These are phyloP conservation scores for Diplogelasinospora grovesii DNA, from an alignment of 495 filamentous ascomycete genomes.

Conservation along the genomic window DNA sequence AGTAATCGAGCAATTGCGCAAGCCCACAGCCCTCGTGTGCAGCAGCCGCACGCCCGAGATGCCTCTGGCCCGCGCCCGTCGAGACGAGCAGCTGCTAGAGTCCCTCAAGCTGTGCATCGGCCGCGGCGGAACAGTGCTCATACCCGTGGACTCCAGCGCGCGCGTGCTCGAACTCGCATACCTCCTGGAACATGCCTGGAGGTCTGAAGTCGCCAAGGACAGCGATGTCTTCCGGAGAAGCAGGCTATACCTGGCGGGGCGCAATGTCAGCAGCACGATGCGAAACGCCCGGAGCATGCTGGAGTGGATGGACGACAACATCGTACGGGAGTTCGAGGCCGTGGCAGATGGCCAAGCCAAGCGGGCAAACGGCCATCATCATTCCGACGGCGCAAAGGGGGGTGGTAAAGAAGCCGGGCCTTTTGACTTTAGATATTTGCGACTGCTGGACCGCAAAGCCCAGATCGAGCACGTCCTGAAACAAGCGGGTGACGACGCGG, in stretches of 20 bases:
- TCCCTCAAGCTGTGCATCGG: constrained; percentile 70
- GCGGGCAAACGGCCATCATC: constrained; percentile 41
- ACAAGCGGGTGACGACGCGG: constrained; percentile 27
- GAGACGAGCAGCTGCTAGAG: constrained; percentile 78
- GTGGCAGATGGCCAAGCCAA: constrained; percentile 49
- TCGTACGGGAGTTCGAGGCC: constrained; percentile 85
- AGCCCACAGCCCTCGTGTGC: constrained; percentile 89
- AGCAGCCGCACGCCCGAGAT: constrained; percentile 73
- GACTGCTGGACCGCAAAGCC: constrained; percentile 67
- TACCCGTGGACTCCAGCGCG: constrained; percentile 91
- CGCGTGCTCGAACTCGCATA: constrained; percentile 91
- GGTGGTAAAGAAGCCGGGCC: constrained; percentile 53
- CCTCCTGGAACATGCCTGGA: constrained; percentile 86
- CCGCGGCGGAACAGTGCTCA: constrained; percentile 86
- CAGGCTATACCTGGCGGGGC: constrained; percentile 75
- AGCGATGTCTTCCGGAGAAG: constrained; percentile 60
- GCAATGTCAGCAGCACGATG: constrained; percentile 75
- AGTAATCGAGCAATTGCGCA: constrained; percentile 85
- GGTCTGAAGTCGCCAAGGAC: constrained; percentile 48
- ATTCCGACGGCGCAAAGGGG: constrained; percentile 29
- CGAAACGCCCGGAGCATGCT: constrained; percentile 87
- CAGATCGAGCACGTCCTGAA: constrained; percentile 59
- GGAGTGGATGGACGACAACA: constrained; percentile 97
- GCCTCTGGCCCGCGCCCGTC: constrained; percentile 59
- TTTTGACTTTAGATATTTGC: constrained; percentile 84